phyloP scores from a whole-genome alignment of 2,329 filamentous ascomycete species.

The Pseudogymnoascus sp. region DNA sequence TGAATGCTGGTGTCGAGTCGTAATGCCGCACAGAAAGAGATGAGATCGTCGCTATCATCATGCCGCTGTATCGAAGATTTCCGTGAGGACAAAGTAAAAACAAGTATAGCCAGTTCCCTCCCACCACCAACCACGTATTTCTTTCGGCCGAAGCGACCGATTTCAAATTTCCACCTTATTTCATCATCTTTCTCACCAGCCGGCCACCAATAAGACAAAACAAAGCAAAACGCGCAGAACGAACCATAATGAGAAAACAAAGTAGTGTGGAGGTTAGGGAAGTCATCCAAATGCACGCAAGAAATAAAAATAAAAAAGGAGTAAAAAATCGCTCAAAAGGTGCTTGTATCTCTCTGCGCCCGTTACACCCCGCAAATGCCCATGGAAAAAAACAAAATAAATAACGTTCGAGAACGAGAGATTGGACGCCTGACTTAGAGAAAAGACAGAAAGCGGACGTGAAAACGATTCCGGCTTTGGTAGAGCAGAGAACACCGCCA shows the following conservation, averaged over 20 bases:
- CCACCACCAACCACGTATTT: background rate
- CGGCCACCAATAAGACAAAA: background rate
- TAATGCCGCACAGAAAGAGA: background rate
- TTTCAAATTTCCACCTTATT: constrained; percentile 1
- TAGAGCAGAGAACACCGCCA: constrained; percentile 6
- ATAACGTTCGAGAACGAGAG: background rate
- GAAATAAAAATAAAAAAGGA: background rate
- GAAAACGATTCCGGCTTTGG: constrained; percentile 1
- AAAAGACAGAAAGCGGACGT: background rate
- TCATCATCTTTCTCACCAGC: background rate
- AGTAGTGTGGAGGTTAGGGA: constrained; percentile 3
- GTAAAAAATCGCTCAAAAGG: constrained; percentile 1
- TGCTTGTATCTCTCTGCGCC: constrained; percentile 8
- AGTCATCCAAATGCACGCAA: constrained; percentile 5
- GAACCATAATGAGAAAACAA: constrained; percentile 4
- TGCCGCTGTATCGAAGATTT: constrained; percentile 1
- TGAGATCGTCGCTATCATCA: constrained; percentile 6
- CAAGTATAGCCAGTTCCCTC: constrained; percentile 5
- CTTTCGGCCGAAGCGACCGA: background rate
- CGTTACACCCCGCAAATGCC: constrained; percentile 8
- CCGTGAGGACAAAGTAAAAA: constrained; percentile 1
- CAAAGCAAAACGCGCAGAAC: background rate
- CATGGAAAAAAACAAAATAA: background rate
- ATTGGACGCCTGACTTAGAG: background rate
- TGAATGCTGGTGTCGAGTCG: background rate